A percentile compares a stretch with the other conserved stretches of the same genome.
phyloP scores from a whole-genome alignment of 1,139 yeast species.

The Geotrichum candidum region DNA sequence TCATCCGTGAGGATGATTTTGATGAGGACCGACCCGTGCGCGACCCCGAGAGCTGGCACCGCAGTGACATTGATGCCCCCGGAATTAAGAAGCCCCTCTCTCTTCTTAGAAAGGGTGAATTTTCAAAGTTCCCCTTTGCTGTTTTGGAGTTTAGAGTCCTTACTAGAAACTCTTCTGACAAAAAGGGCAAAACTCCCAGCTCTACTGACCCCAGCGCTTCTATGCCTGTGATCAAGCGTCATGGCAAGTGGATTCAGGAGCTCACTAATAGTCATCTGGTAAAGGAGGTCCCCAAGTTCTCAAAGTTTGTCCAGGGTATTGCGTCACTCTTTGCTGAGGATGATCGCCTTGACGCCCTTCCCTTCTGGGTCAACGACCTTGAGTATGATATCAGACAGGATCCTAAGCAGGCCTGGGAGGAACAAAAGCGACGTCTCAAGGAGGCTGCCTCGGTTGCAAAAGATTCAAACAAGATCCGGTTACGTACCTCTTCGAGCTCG shows the following conservation, averaged over 20 bases:
- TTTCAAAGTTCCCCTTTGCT: conserved; percentile 77
- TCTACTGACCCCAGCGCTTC: conserved; percentile 13
- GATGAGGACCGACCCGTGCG: conserved; percentile 82
- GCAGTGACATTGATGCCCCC: conserved; percentile 76
- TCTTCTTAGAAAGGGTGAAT: conserved; percentile 81
- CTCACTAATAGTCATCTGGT: conserved; percentile 77
- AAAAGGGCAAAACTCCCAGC: conserved; percentile 18
- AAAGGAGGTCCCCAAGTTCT: conserved; percentile 84
- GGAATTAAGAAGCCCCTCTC: conserved; percentile 62
- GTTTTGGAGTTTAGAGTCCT: conserved; percentile 80
- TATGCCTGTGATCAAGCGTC: conserved; percentile 39
- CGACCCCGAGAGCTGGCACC: conserved; percentile 85
- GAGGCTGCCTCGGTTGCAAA: conserved; percentile 23
- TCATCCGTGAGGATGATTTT: conserved; percentile 85
- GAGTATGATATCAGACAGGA: conserved; percentile 73
- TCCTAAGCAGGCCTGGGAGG: conserved; percentile 67
- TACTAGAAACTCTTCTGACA: conserved; percentile 16
- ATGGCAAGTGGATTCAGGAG: conserved; percentile 80
- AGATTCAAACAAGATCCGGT: conserved; percentile 20
- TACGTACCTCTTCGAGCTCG: conserved; percentile 10
- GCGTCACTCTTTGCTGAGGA: conserved; percentile 84
- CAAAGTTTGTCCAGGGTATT: conserved; percentile 86
- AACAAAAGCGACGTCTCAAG: conserved; percentile 33
- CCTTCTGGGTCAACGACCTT: conserved; percentile 91
- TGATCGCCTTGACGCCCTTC: conserved; percentile 81